Base-by-base conservation (phyloP, 2,329 filamentous ascomycete genomes). In the Neopestalotiopsis sp. region DNA sequence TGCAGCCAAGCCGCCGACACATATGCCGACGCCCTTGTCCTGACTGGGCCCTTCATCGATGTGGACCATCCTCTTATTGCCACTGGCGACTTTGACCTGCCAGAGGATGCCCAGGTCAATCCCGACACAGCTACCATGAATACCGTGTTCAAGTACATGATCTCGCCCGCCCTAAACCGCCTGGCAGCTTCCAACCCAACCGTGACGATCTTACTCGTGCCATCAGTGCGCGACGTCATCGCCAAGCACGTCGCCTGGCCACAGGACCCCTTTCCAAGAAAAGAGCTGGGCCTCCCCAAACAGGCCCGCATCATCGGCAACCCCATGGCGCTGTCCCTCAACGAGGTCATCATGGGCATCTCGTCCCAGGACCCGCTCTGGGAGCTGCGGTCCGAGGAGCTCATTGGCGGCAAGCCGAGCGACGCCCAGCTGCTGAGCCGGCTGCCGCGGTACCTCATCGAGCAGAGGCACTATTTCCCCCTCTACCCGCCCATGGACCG, bases 391-490 rank as follows among this genome's bases (percentile, higher is more conserved):
- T 84, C 87, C 32, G 91, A 95, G 75, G 94, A 97, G 79, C 78
- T 89, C 7, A 85, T 91, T 1, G 87, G 88, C 24, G 88, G 87
- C 1, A 85, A 84, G 63, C 86, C 87, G 0, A 79, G 79, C 9
- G 87, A 90, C 66, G 79, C 85, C 0, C 90, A 93, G 73, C 75
- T 93, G 32, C 85, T 95, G 75, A 89, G 90, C 17, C 84, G 95
- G n/a, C 81, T 95, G 61, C 89, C 92, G 5, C 87, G 90, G 24
- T 91, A 96, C 73, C 80, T 99, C 20, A 89, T 99, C 68, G 92
- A 97, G 80, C 96, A 98, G 81, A 86, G 95, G 6, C 94, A 96
- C 77, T 98, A 95, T 80, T 94, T 94, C 75, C 96, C 96, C 0
- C 82, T 98, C 0, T 98, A 95, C 76, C 96, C 96, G 5, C 91